Percentiles rank a stretch among this genome's conserved stretches.
These are phyloP conservation scores for Raddia guianensis DNA, from an alignment of 176 grass and related monocot species.

Conservation along the genomic window DNA sequence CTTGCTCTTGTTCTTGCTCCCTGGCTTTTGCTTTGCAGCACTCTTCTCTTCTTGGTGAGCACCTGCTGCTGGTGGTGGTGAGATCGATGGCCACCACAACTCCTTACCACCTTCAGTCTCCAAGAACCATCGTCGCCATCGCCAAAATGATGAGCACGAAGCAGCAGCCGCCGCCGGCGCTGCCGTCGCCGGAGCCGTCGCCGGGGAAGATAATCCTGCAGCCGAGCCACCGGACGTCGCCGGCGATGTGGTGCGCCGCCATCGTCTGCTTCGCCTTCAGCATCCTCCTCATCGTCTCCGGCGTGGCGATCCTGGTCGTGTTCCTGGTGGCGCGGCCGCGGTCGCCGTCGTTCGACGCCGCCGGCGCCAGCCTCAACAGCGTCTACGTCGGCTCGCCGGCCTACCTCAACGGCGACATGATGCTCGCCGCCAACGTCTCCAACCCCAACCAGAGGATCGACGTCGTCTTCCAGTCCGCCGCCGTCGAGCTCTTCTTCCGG, in stretches of 20 bases:
- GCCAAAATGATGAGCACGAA: conserved; percentile 38
- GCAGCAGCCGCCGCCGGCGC: conserved; percentile 18
- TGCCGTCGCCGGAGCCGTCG: conserved; percentile 1
- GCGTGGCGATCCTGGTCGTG: conserved; percentile 62
- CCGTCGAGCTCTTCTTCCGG: conserved; percentile 72
- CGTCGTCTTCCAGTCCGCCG: conserved; percentile 58
- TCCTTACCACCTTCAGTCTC: conserved; percentile 52
- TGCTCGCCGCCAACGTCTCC: conserved; percentile 76
- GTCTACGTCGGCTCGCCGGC: conserved; percentile 66
- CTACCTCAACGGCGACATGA: conserved; percentile 80
- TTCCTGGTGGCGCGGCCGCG: conserved; percentile 73
- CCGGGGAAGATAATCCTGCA: conserved; percentile 53
- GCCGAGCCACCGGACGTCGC: conserved; percentile 51
- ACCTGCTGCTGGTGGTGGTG: neutral
- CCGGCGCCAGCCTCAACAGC: conserved; percentile 71
- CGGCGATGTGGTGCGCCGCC: conserved; percentile 75
- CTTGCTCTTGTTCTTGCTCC: conserved; percentile 45
- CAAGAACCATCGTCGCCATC: conserved; percentile 27
- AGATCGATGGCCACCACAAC: conserved; percentile 33
- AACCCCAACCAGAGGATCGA: conserved; percentile 85
- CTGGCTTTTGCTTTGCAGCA: conserved; percentile 38
- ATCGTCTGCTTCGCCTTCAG: conserved; percentile 83
- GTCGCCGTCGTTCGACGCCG: conserved; percentile 60
- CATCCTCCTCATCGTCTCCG: conserved; percentile 75
- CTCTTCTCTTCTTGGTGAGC: conserved; percentile 26